Evolutionary conservation across 2,329 filamentous ascomycete genomes (phyloP), one percentile per base, ranked within the genome.

Genomic region (Aspergillus fumigatiaffinis): DNA sequence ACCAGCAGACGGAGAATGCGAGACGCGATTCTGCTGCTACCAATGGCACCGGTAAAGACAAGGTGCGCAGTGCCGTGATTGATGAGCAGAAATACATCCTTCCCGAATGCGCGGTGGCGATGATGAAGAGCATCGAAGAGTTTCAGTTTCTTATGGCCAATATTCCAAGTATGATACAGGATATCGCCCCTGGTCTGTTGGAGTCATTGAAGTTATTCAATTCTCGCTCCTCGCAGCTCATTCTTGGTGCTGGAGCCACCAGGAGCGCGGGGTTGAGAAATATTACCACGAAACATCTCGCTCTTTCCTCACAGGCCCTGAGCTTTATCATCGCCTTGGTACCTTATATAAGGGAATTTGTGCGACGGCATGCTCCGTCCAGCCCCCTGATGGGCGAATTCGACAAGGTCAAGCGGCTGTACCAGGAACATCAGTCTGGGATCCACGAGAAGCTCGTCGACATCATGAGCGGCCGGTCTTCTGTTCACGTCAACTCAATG

Each of bases 141-240:
- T 96, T 96, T 73, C 81, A 96, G 62, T 89, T 90, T 60, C 83
- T 99, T 3, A 87, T 93, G 56, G 83, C 90, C 4, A 88, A 87
- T 32, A 93, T 97, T 56, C 93, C 94, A 1, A 93, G 89, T 59
- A 92, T 97, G 85, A 90, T 91, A 1, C 81, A 87, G 2, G 92
- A 97, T 57, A 87, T 97, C 53, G 89, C 91, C 0, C 80, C 84
- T 2, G 88, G 87, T 0, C 83, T 99, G 10, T 80, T 97, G 46
- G 88, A 94, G 23, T 96, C 95, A 69, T 82, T 97, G 14, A 90
- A 94, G 63, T 82, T 96, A 3, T 99, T 97, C 81, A 97, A 99
- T 73, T 97, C 92, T 2, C 88, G 94, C 21, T 92, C 92, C 57
- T 95, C 90, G n/a, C 94, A 99, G 71, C 84, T 99, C 57, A 97